Evolutionary conservation across 1,139 yeast genomes (phyloP), one percentile per base, ranked within the genome.

Genomic region (Lodderomyces jiufengensis): DNA sequence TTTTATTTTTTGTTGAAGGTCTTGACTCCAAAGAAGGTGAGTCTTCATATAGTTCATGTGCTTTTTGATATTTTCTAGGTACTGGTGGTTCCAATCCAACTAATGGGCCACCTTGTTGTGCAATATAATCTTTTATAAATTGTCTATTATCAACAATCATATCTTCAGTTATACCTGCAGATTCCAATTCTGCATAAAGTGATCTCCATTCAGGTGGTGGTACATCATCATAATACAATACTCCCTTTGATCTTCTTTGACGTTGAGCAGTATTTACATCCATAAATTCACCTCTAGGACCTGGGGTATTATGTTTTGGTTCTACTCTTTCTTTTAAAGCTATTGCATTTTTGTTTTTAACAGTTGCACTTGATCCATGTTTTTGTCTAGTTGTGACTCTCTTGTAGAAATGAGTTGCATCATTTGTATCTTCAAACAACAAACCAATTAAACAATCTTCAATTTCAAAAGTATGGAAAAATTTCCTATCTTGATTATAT

Each of bases 401-500:
- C 55, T 88, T 87, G 57, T 64, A 70, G 65, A 92, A 86, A 54
- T 83, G 94, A 3, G 87, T 63, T 0, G 98, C 98, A 48, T 92
- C 98, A 36, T 70, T 70, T 37, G 87, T 78, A 60, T 90, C 97
- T 50, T 90, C 96, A 59, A 92, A 92, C 36, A 92, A 62, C 15
- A 92, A 66, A 0, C 97, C 98, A n/a, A 80, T 90, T 40, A 73
- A 72, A 55, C 96, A 90, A 18, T 86, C 95, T 50, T 92, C 97
- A 40, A 87, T 69, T 63, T 92, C 98, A 63, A 92, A 92, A 8
- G 95, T 75, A 56, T 92, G 98, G 70, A 92, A 92, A 61, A 86
- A 92, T 34, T 95, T 81, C 18, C 98, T 75, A 57, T 92, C 98
- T 59, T 92, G 97, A 55, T 84, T 77, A 60, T 92, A 92, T 46